Base-by-base conservation (phyloP, 805 yeast species). In the Metschnikowia reukaufii region DNA sequence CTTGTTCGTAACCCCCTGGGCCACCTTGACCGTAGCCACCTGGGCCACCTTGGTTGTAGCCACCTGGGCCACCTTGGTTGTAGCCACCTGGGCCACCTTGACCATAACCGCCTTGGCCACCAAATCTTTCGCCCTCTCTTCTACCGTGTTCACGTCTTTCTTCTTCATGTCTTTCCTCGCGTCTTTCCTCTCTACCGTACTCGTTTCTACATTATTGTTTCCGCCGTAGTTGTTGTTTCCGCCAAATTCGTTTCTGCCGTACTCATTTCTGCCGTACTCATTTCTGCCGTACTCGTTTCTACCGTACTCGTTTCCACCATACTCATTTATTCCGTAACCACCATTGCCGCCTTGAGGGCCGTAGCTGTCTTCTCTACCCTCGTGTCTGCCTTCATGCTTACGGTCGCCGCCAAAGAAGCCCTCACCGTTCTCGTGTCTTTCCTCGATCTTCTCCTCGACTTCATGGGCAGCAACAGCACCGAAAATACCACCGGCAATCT, bases 381-480 rank as follows among this genome's bases (percentile, higher is more conserved):
- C 49, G 43, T 44, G 37, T 8, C 39, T 39, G 30, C 44, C 46
- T n/a, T 32, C 49, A 42, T 44, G 42, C 13, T 37, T 39, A 35
- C 36, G 33, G 10, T 36, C 35, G 29, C 36, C 29, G 20, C 41
- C 33, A 23, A 37, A 37, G 21, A 37, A 41, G 12, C 17, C 42
- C 23, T 43, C 37, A n/a, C 47, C 46, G 13, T 40, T 38, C 36
- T 52, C 41, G 37, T 50, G 40, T 35, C 49, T 54, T 13, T 65
- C 53, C 48, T 72, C 73, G 50, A 61, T 57, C 37, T 54, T 58
- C 57, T 76, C 72, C 56, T 73, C 78, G 29, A 71, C 52, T 63
- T 79, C 76, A 66, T 79, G 73, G 39, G 81, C 83, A 20, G 71
- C 68, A 45, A 77, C 53, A 7, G 83, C 83, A 62, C 84, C 84